Evolutionary conservation across 148 eudicot species (phyloP).

Genomic region (Vaccinium macrocarpon): DNA sequence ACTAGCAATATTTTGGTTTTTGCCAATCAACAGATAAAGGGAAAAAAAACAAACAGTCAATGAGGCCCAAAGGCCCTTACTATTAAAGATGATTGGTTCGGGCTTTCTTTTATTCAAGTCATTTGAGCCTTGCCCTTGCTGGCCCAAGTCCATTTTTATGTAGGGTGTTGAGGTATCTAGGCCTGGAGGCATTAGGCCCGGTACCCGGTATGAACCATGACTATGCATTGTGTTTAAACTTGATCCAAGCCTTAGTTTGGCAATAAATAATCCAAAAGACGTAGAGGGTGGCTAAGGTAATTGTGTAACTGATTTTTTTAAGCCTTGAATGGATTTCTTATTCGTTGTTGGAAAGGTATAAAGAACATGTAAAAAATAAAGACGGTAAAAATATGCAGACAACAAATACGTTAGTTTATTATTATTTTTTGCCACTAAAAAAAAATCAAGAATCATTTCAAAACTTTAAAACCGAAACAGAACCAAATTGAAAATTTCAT

Average conservation of each 20-base stretch:
- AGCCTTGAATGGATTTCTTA: not conserved
- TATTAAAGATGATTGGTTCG: not conserved
- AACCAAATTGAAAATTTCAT: no score
- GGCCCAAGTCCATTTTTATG: not conserved
- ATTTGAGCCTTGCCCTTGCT: not conserved
- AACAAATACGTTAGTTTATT: no score
- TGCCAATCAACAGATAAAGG: no score
- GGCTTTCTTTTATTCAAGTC: not conserved
- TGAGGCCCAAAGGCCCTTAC: no score
- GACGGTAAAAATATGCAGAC: no score
- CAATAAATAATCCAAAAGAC: no score
- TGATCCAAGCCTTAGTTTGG: not conserved
- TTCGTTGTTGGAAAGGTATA: not conserved
- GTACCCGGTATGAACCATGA: not conserved
- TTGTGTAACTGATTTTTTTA: not conserved
- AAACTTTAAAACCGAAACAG: no score
- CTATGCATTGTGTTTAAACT: not conserved
- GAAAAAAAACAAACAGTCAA: no score
- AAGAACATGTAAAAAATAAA: no score
- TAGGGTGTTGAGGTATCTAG: not conserved
- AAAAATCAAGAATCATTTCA: no score
- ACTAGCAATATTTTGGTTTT: no score
- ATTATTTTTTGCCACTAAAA: no score
- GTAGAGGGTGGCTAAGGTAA: not conserved
- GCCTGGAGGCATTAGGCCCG: not conserved